Evolutionary conservation across 805 yeast genomes (phyloP), one percentile per base, ranked within the genome.

Genomic region (Candida ficus): DNA sequence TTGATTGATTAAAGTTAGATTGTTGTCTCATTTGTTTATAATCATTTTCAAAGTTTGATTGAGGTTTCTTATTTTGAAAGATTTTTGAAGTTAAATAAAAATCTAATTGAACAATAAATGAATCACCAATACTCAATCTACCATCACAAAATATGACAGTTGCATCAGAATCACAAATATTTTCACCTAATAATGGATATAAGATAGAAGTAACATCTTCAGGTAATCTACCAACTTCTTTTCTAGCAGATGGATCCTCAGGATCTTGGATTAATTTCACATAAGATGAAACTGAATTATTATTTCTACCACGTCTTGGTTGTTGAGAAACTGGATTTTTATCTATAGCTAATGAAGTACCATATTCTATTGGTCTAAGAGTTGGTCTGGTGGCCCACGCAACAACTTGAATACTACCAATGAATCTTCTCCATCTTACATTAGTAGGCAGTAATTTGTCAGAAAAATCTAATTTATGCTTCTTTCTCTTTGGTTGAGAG

Each of bases 321-420:
- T 52, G 22, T 7, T 51, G 54, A 28, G 41, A 40, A 42, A 62
- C n/a, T 61, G 69, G n/a, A 48, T 52, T 33, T 62, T 68, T 58
- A 19, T 61, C 62, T 13, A 77, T 47, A 9, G 62, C 58, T 22
- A 78, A 50, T 19, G 52, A 57, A 9, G 78, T 69, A 2, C 71
- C 70, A 49, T 67, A 73, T 19, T 66, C 57, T 1, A 76, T 56
- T 0, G 75, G 70, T 21, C 63, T 67, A 20, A 70, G 47, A 0
- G 79, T 73, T 0, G 86, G 83, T 44, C 90, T 62, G 0, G 89
- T 82, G 11, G 89, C 83, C 83, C 84, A 79, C 3, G 83, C 85
- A 38, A 72, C 72, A 2, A 77, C 73, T 43, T 73, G 73, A 10
- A 81, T 43, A 0, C 82, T 65, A 0, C 91, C 91, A 23, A 83